Evolutionary conservation across 495 filamentous ascomycete species (phyloP).

Genomic region (Jackrogersella multiformis): DNA sequence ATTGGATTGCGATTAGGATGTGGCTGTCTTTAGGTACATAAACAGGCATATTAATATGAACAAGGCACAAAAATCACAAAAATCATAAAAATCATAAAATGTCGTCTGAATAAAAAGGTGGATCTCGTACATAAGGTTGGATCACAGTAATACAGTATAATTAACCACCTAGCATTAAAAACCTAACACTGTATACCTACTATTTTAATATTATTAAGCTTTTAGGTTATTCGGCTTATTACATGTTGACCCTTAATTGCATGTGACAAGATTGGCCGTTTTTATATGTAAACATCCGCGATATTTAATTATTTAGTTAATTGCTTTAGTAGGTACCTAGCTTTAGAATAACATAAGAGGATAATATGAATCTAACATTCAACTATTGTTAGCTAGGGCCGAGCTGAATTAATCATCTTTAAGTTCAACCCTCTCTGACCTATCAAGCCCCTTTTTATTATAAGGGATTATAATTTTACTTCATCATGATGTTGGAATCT

Average conservation of each 20-base stretch:
- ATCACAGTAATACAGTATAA: background rate
- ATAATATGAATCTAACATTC: background rate
- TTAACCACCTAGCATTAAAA: too few species aligned
- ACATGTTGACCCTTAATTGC: background rate
- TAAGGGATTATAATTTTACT: background rate
- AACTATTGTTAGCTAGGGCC: conserved; percentile 2
- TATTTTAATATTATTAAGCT: background rate
- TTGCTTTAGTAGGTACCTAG: background rate
- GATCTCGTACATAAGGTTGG: background rate
- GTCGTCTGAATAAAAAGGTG: conserved; percentile 38
- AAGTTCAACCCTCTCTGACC: background rate
- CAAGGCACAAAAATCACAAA: too few species aligned
- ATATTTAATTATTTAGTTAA: background rate
- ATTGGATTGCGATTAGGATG: background rate
- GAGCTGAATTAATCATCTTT: conserved; percentile 11
- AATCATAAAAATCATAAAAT: conserved; percentile 33
- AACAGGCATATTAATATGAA: too few species aligned
- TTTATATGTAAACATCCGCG: conserved; percentile 21
- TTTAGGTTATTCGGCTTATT: conserved; percentile 9
- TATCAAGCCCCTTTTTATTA: background rate
- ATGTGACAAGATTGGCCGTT: conserved; percentile 4
- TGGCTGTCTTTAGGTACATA: too few species aligned
- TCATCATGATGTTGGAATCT: conserved; percentile 13
- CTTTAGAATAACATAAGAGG: too few species aligned
- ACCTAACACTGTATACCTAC: too few species aligned